Evolutionary conservation across 352 stramenopile genomes (phyloP), one percentile per base, ranked within the genome.

Genomic region (Aphanomyces astaci): DNA sequence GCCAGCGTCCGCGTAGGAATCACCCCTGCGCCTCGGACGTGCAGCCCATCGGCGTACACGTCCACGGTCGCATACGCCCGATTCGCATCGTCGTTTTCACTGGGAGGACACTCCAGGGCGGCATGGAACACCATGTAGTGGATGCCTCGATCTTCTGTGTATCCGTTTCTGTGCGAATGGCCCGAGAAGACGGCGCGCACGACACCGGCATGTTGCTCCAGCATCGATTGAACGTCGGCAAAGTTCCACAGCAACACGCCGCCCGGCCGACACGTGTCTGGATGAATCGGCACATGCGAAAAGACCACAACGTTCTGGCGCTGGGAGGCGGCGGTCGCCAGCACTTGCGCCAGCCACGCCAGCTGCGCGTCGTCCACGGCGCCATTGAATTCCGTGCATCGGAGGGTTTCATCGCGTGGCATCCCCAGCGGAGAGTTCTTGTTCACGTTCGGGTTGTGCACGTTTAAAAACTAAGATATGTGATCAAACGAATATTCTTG

Each of bases 351-450:
- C 10, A 94, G 64, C 84, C 84, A 94, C 30, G 46, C 39, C 43
- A 92, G 76, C 66, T 94, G 86, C 28, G 24, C 32, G 15, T 59
- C 51, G 71, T 90, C 80, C 24, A 94, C 65, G 25, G 72, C 86
- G 64, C 82, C 86, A 65, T 94, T 94, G 68, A 88, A 94, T 28
- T 78, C 84, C 4, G 91, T 84, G 43, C 86, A 90, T 62, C 86
- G 76, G 53, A 59, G 17, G 7, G 24, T 24, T 17, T 59, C 17
- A 19, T 59, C 30, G 27, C 48, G 48, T 10, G 51, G 51, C 17
- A 59, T n/a, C 13, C 51, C 51, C 4, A 59, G 51, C 25, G 82
- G 78, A 43, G 85, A 94, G 66, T 94, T 92, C 30, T 90, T 70
- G 57, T 88, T 86, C 51, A 78, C 74, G 76, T 94, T 94, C n/a